These are phyloP conservation scores for Pascua sp. DNA, from an alignment of 1,284 basidiomycete species.

Conservation along the genomic window DNA sequence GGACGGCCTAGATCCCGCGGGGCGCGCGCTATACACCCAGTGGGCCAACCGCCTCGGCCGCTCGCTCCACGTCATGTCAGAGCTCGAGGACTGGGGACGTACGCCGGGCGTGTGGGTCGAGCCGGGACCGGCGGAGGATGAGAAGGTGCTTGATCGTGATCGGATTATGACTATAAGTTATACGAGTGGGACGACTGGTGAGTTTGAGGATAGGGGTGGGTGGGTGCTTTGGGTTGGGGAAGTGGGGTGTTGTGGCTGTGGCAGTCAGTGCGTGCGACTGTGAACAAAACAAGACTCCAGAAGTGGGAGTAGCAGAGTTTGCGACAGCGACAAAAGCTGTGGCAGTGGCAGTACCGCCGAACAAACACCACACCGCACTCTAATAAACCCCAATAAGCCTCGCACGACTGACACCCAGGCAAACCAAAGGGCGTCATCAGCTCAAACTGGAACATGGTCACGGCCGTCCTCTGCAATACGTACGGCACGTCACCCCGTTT, in stretches of 20 bases:
- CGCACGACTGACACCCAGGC: constrained; percentile 2
- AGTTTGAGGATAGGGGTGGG: background rate
- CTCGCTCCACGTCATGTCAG: constrained; percentile 63
- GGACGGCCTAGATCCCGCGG: constrained; percentile 38
- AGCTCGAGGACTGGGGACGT: constrained; percentile 57
- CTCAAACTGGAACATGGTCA: constrained; percentile 70
- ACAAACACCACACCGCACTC: no score
- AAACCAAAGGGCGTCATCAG: constrained; percentile 67
- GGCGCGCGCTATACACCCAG: constrained; percentile 59
- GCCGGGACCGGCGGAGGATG: constrained; percentile 37
- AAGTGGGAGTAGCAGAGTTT: no score
- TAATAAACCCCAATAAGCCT: no score
- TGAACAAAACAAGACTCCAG: no score
- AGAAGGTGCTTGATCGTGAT: constrained; percentile 36
- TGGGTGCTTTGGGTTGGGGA: no score
- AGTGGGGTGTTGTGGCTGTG: no score
- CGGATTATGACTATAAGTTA: constrained; percentile 47
- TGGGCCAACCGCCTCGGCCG: constrained; percentile 70
- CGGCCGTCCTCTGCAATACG: constrained; percentile 62
- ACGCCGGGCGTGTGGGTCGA: constrained; percentile 26
- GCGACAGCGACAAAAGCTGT: no score
- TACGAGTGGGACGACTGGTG: constrained; percentile 48
- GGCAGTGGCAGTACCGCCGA: no score
- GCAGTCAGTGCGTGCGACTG: no score
- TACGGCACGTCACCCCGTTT: constrained; percentile 59